Conservation (phyloP, 768 basidiomycete genomes). For the Suillus variegatus region DNA sequence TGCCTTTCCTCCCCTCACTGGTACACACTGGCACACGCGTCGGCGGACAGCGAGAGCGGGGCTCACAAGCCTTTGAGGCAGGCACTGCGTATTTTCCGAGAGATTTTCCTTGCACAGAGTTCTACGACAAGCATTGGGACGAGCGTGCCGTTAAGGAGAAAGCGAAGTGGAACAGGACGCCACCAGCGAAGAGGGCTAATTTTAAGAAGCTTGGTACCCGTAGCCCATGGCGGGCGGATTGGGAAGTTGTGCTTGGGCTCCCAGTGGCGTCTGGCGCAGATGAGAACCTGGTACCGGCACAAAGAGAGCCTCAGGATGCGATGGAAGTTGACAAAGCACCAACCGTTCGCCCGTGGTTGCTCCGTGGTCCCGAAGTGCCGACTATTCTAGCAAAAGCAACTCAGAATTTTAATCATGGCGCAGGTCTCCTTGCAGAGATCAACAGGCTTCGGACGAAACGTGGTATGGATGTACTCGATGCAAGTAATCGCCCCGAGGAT, state of each 20-base stretch:
- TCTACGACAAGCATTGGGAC: constrained; percentile 52
- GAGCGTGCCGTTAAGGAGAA: constrained; percentile 55
- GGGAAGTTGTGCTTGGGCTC: constrained; percentile 69
- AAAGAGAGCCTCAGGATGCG: constrained; percentile 44
- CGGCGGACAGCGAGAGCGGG: constrained; percentile 81
- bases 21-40: constrained; percentile 82
- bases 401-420: constrained; percentile 41
- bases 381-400: constrained; percentile 45
- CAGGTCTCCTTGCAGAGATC: constrained; percentile 52
- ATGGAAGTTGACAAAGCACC: constrained; percentile 13
- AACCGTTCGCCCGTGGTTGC: constrained; percentile 58
- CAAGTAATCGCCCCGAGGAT: constrained; percentile 36
- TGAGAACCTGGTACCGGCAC: constrained; percentile 54
- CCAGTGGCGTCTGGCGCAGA: constrained; percentile 16
- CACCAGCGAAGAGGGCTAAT: constrained; percentile 84
- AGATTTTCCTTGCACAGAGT: constrained; percentile 66
- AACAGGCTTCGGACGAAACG: constrained; percentile 63
- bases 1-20: constrained; percentile 86
- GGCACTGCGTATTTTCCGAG: constrained; percentile 76
- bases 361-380: constrained; percentile 56
- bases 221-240: constrained; percentile 79
- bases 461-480: constrained; percentile 40
- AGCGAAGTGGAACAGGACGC: constrained; percentile 73
- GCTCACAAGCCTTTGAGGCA: constrained; percentile 81
- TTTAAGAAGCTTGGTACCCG: constrained; percentile 62